A percentile compares a stretch with the other conserved stretches of the same genome.
These are phyloP conservation scores for Sporothrix euskadiensis DNA, from an alignment of 2,329 filamentous ascomycete species.

Conservation along the genomic window DNA sequence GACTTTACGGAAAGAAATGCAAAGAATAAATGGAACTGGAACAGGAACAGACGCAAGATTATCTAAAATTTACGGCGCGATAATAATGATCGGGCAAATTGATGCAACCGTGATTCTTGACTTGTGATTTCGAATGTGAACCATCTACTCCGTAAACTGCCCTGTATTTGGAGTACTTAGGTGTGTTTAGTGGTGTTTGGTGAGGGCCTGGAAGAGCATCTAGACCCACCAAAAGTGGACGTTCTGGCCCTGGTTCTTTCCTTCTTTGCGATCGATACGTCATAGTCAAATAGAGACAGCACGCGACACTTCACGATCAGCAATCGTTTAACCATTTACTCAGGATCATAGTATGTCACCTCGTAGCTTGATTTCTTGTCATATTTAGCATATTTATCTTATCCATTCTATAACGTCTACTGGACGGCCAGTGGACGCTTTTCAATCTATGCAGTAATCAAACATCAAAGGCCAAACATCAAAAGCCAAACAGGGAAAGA, in stretches of 20 bases:
- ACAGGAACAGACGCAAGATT: not conserved
- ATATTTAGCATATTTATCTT: not conserved
- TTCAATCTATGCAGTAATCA: constrained; percentile 12
- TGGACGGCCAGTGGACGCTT: constrained; percentile 8
- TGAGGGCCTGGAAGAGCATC: not conserved
- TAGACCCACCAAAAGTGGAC: not conserved
- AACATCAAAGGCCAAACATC: not conserved
- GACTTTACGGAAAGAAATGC: not conserved
- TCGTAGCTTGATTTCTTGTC: not conserved
- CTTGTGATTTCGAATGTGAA: not conserved
- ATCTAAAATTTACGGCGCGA: not conserved
- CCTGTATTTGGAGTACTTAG: not conserved
- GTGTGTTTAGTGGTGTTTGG: not conserved
- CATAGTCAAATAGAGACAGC: not conserved
- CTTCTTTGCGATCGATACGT: not conserved
- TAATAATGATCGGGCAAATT: not conserved
- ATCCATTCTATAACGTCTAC: not conserved
- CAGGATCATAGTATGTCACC: not conserved
- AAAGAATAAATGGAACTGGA: not conserved
- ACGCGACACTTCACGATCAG: not conserved
- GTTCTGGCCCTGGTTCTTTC: not conserved
- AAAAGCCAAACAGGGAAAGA: not conserved
- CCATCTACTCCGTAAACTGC: not conserved
- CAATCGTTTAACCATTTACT: not conserved
- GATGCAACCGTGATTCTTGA: not conserved